Base-by-base conservation (phyloP, 257 asterid species). In the Petrea volubilis region DNA sequence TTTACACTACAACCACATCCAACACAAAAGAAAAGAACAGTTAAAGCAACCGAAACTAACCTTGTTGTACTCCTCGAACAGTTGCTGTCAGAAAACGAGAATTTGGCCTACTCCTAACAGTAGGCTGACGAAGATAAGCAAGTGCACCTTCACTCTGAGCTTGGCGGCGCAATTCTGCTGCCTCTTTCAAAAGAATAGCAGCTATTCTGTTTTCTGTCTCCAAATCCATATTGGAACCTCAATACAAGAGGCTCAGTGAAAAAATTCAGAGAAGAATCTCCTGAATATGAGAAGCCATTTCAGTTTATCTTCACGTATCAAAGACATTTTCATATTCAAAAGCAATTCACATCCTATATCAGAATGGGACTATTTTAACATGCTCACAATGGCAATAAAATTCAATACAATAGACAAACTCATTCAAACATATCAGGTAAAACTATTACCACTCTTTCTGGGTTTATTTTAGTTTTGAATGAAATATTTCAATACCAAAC, bases 11-110 rank as follows among this genome's bases (percentile, higher is more conserved):
- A 75, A 47, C 61, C 27, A 34, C n/a, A 43, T 18, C 60, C 44
- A 68, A 76, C 28, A 28, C 28, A 23, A 8, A 52, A 18, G 13
- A 17, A 1, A 3, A 56, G 33, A 53, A 47, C 0, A 41, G 13
- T 13, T 23, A 40, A n/a, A 17, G 53, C 28, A 49, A 34, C 9
- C 5, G 10, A 74, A 63, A 61, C 82, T 20, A 64, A 85, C 99
- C 96, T 85, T 92, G 99, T 68, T 95, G 99, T 43, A 95, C 93
- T 68, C 99, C 97, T 77, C 82, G 96, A 43, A 95, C 98, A 68
- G 98, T 95, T 71, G 98, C 97, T 1, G 92, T 87, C 75, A 95
- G 72, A 81, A 95, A 95, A 36, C 99, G 96, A 17, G 96, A 92
- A 85, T 95, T 92, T 4, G 98, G 99, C 77, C 93, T 83, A 44